phyloP scores from a whole-genome alignment of 352 stramenopile species.

The Phytophthora vignae region DNA sequence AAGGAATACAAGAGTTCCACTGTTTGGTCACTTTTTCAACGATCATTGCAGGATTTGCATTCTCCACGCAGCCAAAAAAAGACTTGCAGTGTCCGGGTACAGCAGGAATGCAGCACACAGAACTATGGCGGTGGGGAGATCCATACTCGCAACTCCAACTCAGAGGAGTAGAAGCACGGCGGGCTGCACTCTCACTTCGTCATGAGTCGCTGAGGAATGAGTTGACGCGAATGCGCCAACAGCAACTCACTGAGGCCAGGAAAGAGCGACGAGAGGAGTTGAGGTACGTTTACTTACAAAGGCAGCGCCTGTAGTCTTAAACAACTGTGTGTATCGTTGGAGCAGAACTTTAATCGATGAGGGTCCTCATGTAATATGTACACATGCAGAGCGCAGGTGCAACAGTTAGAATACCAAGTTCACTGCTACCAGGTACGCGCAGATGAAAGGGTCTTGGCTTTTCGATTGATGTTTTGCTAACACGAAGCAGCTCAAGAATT shows the following conservation, averaged over 20 bases:
- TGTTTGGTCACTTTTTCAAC: conserved; percentile 2
- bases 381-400: conserved; percentile 35
- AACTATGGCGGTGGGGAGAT: conserved; percentile 11
- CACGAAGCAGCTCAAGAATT: background rate
- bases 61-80: conserved; percentile 27
- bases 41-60: background rate
- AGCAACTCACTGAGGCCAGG: conserved; percentile 23
- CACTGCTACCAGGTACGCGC: conserved; percentile 39
- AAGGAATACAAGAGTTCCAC: conserved; percentile 26
- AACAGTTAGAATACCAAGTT: conserved; percentile 43
- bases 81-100: conserved; percentile 2
- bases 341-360: too few relatives aligned
- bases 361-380: background rate
- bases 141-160: conserved; percentile 7
- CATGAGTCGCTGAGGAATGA: conserved; percentile 34
- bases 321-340: too few relatives aligned
- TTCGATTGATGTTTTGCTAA: background rate
- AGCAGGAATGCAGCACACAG: conserved; percentile 17
- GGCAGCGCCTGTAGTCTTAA: too few relatives aligned
- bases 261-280: conserved; percentile 31
- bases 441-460: background rate
- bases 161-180: conserved; percentile 11
- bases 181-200: conserved; percentile 17
- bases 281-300: conserved; percentile 20
- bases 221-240: conserved; percentile 35